A percentile compares a stretch with the other conserved stretches of the same genome.
phyloP scores from a whole-genome alignment of 2,329 filamentous ascomycete genomes.

The Macrophomina tecta region DNA sequence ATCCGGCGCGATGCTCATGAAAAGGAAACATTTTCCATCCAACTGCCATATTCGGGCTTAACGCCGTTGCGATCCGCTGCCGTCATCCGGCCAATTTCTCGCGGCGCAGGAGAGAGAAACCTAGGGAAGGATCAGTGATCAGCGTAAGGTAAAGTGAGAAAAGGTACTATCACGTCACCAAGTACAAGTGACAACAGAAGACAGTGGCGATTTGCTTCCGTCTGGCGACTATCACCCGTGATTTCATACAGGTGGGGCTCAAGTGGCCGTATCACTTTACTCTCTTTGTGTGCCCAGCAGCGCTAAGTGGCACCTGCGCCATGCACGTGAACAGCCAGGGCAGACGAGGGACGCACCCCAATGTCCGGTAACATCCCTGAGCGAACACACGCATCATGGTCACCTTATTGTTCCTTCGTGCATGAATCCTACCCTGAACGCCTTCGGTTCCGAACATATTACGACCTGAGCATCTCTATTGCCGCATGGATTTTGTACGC shows the following conservation, averaged over 20 bases:
- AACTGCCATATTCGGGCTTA: too few species aligned
- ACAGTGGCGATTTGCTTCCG: not conserved
- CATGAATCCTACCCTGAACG: not conserved
- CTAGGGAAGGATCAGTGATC: too few species aligned
- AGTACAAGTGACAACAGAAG: not conserved
- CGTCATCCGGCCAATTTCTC: too few species aligned
- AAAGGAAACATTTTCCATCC: too few species aligned
- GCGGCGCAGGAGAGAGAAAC: too few species aligned
- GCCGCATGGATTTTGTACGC: too few species aligned
- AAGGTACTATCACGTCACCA: too few species aligned
- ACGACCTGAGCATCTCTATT: too few species aligned
- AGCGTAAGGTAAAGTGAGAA: too few species aligned
- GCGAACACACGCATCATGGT: not conserved
- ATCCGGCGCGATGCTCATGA: too few species aligned
- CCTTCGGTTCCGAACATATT: not conserved
- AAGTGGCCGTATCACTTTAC: not conserved
- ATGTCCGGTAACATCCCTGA: not conserved
- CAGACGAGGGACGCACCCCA: not conserved
- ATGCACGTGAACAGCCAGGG: not conserved
- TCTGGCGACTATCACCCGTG: not conserved
- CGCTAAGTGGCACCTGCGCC: not conserved
- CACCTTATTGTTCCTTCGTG: not conserved
- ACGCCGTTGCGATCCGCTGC: too few species aligned
- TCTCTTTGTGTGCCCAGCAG: not conserved
- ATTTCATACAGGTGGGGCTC: conserved; percentile 17